phyloP scores from a whole-genome alignment of 148 eudicot species.

The Tetragonia tetragonoides region DNA sequence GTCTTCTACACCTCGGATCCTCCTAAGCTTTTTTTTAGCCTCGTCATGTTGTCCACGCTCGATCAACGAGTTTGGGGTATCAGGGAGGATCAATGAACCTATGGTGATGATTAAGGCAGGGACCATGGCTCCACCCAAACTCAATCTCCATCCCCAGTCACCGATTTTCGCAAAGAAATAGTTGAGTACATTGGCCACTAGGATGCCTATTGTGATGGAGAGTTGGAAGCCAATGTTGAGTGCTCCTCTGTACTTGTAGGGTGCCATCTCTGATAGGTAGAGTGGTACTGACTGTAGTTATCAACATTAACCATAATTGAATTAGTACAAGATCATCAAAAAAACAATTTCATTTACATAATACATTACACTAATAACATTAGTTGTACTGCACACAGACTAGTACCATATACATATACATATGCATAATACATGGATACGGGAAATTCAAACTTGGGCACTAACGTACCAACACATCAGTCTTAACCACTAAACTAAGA shows the following conservation, averaged over 20 bases:
- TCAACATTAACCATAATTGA: not conserved
- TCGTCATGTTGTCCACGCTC: constrained; percentile 51
- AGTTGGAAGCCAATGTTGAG: constrained; percentile 72
- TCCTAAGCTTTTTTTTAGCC: constrained; percentile 40
- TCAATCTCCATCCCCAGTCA: constrained; percentile 69
- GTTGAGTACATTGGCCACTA: constrained; percentile 63
- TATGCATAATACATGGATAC: no score
- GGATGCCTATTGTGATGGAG: constrained; percentile 65
- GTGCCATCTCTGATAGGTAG: constrained; percentile 81
- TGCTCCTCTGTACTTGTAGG: constrained; percentile 72
- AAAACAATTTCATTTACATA: no score
- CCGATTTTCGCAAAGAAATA: constrained; percentile 59
- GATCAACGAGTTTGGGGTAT: constrained; percentile 76
- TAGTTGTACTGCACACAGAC: no score
- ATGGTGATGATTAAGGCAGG: constrained; percentile 63
- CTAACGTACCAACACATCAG: no score
- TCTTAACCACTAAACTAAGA: no score
- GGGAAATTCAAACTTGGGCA: no score
- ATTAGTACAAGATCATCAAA: no score
- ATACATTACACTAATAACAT: no score
- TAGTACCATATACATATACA: no score
- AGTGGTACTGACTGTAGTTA: constrained; percentile 64
- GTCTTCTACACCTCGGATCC: constrained; percentile 49
- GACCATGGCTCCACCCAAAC: constrained; percentile 71
- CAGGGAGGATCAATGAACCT: constrained; percentile 61